Evolutionary conservation across 352 stramenopile genomes (phyloP).

Genomic region (Phytopythium boreale): DNA sequence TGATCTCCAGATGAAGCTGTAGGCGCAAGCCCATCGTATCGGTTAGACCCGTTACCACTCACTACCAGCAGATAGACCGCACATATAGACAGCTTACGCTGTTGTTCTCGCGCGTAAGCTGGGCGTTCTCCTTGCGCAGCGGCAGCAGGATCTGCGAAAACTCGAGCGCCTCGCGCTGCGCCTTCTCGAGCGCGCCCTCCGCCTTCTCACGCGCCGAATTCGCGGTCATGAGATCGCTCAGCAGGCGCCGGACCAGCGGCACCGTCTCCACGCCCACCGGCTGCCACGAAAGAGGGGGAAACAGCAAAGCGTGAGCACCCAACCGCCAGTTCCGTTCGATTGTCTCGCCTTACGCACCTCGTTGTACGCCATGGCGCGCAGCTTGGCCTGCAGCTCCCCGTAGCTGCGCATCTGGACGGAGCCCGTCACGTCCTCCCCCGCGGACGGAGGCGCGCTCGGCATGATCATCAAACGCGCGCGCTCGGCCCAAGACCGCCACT

Average conservation of each 20-base stretch:
- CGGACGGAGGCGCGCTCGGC: conserved; percentile 22
- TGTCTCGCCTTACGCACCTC: conserved; percentile 29
- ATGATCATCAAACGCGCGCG: conserved; percentile 6
- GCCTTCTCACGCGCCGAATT: conserved; percentile 26
- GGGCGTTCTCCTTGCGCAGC: conserved; percentile 75
- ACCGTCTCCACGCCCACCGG: conserved; percentile 61
- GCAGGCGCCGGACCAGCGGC: conserved; percentile 48
- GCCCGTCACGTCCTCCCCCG: conserved; percentile 30
- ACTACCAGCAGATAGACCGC: neutral
- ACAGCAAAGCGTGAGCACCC: neutral
- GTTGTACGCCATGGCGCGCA: conserved; percentile 55
- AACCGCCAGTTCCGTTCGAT: neutral
- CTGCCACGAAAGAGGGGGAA: conserved; percentile 11
- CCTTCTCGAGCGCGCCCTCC: conserved; percentile 47
- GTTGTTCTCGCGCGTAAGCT: conserved; percentile 75
- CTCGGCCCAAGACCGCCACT: neutral
- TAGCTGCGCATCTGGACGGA: conserved; percentile 44
- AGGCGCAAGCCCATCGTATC: neutral
- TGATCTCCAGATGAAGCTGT: conserved; percentile 75
- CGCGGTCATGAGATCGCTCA: conserved; percentile 43
- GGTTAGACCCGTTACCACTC: neutral
- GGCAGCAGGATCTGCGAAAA: conserved; percentile 64
- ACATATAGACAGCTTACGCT: conserved; percentile 30
- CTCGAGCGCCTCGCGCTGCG: conserved; percentile 57
- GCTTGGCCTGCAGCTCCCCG: conserved; percentile 50